Percentiles rank a stretch among this genome's conserved stretches.
phyloP scores from a whole-genome alignment of 2,329 filamentous ascomycete genomes.

The Epichloe uncinata region DNA sequence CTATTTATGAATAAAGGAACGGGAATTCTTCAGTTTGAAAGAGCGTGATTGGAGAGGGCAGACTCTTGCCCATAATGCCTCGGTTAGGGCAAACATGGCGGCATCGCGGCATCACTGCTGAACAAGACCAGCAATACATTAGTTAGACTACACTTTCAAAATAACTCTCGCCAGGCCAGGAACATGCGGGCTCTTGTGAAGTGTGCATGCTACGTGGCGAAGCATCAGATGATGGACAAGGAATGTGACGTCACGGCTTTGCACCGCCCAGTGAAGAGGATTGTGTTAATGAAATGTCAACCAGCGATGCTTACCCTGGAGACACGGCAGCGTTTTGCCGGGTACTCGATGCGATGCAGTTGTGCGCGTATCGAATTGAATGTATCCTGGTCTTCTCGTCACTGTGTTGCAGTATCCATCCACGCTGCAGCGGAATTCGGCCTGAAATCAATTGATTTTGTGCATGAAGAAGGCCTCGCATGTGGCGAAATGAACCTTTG shows the following conservation, averaged over 20 bases:
- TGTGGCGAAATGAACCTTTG: no score
- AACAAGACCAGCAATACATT: conserved; percentile 16
- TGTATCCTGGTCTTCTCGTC: no score
- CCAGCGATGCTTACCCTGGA: no score
- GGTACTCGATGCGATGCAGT: no score
- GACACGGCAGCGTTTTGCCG: no score
- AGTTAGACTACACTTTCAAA: conserved; percentile 25
- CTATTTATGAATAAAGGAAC: conserved; percentile 24
- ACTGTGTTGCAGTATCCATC: no score
- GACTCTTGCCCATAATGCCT: conserved; percentile 17
- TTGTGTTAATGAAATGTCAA: no score
- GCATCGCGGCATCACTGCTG: conserved; percentile 20
- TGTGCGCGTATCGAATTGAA: no score
- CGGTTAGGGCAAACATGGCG: conserved; percentile 19
- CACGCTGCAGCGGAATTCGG: no score
- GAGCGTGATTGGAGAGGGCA: conserved; percentile 23
- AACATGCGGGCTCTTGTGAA: not conserved
- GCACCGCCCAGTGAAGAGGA: no score
- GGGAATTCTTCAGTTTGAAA: conserved; percentile 21
- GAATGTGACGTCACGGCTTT: not conserved
- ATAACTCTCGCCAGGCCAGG: conserved; percentile 11
- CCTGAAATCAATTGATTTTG: no score
- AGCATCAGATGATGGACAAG: not conserved
- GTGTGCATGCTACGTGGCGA: not conserved
- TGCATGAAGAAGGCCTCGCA: no score